Evolutionary conservation across 441 rosid genomes (phyloP).

Genomic region (Syzygium syzygioides): DNA sequence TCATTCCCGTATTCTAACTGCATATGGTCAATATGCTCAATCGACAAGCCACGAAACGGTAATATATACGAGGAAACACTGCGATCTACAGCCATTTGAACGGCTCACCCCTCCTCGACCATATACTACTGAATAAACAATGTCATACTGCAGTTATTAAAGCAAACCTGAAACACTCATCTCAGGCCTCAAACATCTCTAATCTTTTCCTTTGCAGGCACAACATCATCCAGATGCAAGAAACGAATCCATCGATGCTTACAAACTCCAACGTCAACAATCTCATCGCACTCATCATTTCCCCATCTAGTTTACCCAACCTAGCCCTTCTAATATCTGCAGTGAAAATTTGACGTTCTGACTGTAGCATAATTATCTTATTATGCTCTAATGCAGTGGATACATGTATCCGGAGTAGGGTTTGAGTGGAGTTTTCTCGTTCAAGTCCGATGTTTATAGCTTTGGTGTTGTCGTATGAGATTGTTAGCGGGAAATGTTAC

Average conservation of each 20-base stretch:
- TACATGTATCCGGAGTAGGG: neutral
- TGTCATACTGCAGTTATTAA: neutral
- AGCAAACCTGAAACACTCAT: neutral
- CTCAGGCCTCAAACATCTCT: neutral
- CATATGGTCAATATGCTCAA: too few relatives aligned
- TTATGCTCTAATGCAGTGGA: neutral
- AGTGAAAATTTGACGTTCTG: rapidly evolving
- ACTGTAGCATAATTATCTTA: too few relatives aligned
- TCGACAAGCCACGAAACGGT: too few relatives aligned
- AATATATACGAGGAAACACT: too few relatives aligned
- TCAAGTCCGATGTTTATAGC: neutral
- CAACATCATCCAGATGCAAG: neutral
- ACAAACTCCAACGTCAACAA: neutral
- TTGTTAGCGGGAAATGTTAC: neutral
- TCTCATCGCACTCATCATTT: neutral
- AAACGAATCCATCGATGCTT: neutral
- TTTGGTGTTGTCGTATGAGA: neutral
- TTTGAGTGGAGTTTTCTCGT: neutral
- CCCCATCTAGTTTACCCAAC: neutral
- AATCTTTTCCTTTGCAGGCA: neutral
- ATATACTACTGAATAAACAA: too few relatives aligned
- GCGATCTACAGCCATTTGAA: too few relatives aligned
- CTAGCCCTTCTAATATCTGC: neutral
- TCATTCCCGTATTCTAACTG: too few relatives aligned
- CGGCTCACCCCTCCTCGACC: too few relatives aligned